Evolutionary conservation across 2,329 filamentous ascomycete genomes (phyloP).

Genomic region (Aspergillus japonicus): DNA sequence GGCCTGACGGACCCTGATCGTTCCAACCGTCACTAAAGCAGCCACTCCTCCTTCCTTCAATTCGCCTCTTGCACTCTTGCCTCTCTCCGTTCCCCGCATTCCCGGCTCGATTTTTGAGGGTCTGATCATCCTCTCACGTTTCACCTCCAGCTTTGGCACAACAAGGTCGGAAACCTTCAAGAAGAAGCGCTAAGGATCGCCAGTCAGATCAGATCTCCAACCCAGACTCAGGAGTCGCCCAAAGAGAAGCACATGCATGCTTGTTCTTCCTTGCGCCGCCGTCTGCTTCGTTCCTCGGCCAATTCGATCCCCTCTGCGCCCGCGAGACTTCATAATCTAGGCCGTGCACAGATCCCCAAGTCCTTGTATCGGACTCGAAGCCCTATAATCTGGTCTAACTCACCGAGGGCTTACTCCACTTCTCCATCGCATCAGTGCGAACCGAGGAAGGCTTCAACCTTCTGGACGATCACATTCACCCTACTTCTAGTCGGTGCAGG

Average conservation of each 20-base stretch:
- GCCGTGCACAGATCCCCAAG: conserved; percentile 23
- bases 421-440: conserved; percentile 20
- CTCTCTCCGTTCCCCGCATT: conserved; percentile 2
- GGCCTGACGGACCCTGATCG: background rate
- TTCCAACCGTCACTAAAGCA: background rate
- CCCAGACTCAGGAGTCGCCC: conserved; percentile 8
- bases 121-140: conserved; percentile 4
- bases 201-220: background rate
- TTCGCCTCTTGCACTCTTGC: conserved; percentile 6
- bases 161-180: background rate
- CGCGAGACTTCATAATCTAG: conserved; percentile 13
- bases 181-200: background rate
- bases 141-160: background rate
- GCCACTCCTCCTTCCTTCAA: conserved; percentile 1
- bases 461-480: conserved; percentile 39
- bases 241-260: conserved; percentile 36
- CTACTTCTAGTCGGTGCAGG: conserved; percentile 36
- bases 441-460: conserved; percentile 37
- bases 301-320: conserved; percentile 21
- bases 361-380: conserved; percentile 20
- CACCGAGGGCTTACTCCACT: conserved; percentile 29
- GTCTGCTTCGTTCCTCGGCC: conserved; percentile 34
- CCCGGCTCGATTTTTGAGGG: conserved; percentile 5
- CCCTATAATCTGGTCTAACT: conserved; percentile 23
- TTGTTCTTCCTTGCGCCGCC: conserved; percentile 28